Evolutionary conservation across 352 stramenopile species (phyloP).

Genomic region (Globisporangium nodosum): DNA sequence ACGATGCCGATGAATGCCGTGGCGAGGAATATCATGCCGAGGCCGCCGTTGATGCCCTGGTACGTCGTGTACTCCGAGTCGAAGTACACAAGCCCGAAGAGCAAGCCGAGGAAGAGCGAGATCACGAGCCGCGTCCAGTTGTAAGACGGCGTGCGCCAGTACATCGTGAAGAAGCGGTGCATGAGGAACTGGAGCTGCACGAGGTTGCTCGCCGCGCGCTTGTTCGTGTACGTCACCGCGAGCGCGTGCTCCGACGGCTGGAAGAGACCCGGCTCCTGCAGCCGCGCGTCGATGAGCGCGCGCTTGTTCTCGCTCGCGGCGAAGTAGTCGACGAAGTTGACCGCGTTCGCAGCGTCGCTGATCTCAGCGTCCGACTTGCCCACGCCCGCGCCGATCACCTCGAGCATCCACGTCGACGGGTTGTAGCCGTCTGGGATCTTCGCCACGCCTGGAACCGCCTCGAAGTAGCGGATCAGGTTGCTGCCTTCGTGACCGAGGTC

Average conservation of each 20-base stretch:
- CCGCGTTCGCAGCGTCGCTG: not conserved
- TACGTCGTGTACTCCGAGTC: constrained; percentile 31
- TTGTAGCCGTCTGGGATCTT: constrained; percentile 22
- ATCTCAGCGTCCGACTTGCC: not conserved
- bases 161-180: constrained; percentile 43
- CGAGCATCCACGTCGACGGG: constrained; percentile 3
- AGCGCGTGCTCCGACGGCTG: not conserved
- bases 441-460: constrained; percentile 12
- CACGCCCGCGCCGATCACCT: not conserved
- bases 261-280: not conserved
- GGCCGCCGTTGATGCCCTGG: constrained; percentile 27
- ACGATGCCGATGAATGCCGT: constrained; percentile 74
- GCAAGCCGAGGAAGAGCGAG: constrained; percentile 63
- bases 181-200: constrained; percentile 44
- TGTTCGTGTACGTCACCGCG: constrained; percentile 14
- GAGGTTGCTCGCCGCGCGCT: constrained; percentile 32
- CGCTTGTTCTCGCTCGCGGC: not conserved
- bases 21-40: constrained; percentile 74
- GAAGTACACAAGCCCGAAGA: constrained; percentile 56
- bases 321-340: constrained; percentile 1
- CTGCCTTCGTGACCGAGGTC: constrained; percentile 14
- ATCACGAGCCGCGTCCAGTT: constrained; percentile 78
- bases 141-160: constrained; percentile 82
- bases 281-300: not conserved
- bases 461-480: constrained; percentile 29